Base-by-base conservation (phyloP, 1,284 basidiomycete species). In the Gomphus bonarii region DNA sequence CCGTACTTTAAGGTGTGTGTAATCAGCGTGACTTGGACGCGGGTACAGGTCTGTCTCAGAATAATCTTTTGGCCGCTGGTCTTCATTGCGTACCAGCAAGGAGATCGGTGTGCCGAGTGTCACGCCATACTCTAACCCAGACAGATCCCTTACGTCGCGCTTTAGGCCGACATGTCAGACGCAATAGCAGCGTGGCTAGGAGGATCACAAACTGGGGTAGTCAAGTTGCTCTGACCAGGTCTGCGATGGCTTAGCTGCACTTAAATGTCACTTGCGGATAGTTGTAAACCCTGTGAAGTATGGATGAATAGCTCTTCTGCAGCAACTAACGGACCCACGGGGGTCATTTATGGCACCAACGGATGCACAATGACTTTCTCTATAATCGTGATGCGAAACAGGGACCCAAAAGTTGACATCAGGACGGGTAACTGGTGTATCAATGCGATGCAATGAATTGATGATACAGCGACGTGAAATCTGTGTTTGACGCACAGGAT, bases 261-360 rank as follows among this genome's bases (percentile, higher is more conserved):
- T 71, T 99, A 97, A 59, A 99, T 85, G 69, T 99, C 95, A 62
- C 82, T 74, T 50, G 89, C 77, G 25, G 81, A 79, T 58, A 99
- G 78, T 61, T 81, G 76, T 48, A 99, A 75, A 18, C 97, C 95
- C 91, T 95, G 65, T 40, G 59, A 30, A 20, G 36, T 62, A 56
- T 50, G 49, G 44, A 35, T n/a, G n/a, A 14, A 14, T 3, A 54
- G 5, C 10, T 22, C 5, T 38, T 18, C 25, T 22, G 28, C 33
- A n/a, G 43, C 18, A 46, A 25, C 16, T 40, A 12, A 30, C 14
- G 31, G 40, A 72, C 83, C 59, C 69, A 94, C 91, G 40, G 97
- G 95, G 55, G 97, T 98, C 97, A 66, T 99, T 86, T 73, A 99
- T 98, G 60, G 91, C 93, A 36, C 97, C 97, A 38, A 99, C 95